These are phyloP conservation scores for Aureobasidium sp. DNA, from an alignment of 2,329 filamentous ascomycete species.

Conservation along the genomic window DNA sequence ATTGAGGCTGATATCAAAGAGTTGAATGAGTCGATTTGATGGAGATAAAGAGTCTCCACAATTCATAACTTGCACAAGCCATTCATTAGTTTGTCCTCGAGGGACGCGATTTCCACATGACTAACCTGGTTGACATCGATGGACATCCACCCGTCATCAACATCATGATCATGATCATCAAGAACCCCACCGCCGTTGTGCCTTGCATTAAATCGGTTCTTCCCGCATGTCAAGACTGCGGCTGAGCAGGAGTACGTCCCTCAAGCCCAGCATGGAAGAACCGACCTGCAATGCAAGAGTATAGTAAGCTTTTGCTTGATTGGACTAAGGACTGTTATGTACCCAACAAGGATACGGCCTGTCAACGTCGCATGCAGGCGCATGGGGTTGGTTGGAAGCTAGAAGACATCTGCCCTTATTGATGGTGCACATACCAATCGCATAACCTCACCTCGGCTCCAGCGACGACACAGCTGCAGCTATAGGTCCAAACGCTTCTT, in stretches of 20 bases:
- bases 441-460: background rate
- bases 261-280: background rate
- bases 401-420: background rate
- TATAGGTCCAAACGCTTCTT: background rate
- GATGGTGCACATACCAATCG: background rate
- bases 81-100: background rate
- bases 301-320: background rate
- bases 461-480: background rate
- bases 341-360: background rate
- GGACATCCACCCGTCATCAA: background rate
- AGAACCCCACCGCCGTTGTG: too few species aligned
- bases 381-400: background rate
- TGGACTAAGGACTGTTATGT: background rate
- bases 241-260: background rate
- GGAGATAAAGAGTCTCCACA: background rate
- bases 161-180: background rate
- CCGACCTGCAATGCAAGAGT: background rate
- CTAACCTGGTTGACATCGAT: background rate
- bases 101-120: background rate
- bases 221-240: background rate
- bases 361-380: background rate
- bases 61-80: background rate
- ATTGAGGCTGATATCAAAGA: background rate
- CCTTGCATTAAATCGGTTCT: background rate
- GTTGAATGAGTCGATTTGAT: background rate